These are phyloP conservation scores for Dactylellina leptospora DNA, from an alignment of 2,329 filamentous ascomycete genomes.

Conservation along the genomic window DNA sequence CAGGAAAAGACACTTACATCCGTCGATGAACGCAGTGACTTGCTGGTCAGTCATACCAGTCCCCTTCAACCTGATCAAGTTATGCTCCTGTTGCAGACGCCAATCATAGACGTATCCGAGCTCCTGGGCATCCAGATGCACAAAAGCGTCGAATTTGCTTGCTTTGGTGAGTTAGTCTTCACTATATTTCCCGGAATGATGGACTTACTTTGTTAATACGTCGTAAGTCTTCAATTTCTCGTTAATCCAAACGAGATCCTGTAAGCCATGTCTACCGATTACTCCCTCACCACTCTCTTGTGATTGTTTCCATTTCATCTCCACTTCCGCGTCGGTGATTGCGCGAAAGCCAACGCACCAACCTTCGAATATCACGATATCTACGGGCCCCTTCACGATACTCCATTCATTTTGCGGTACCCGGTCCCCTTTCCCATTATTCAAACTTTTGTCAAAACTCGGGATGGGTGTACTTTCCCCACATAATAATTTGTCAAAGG, in stretches of 20 bases:
- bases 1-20: conserved; percentile 6
- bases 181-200: not conserved
- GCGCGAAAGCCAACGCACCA: conserved; percentile 88
- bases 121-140: conserved; percentile 71
- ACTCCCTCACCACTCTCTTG: conserved; percentile 7
- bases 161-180: not conserved
- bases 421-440: conserved; percentile 78
- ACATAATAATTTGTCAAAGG: conserved; percentile 9
- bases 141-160: conserved; percentile 31
- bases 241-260: conserved; percentile 21
- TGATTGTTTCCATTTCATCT: conserved; percentile 60
- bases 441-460: conserved; percentile 83
- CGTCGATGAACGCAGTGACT: conserved; percentile 71
- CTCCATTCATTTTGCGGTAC: conserved; percentile 71
- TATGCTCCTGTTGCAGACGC: conserved; percentile 81
- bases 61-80: conserved; percentile 72
- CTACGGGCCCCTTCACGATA: conserved; percentile 65
- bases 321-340: conserved; percentile 67
- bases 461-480: conserved; percentile 69
- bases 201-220: conserved; percentile 23
- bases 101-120: conserved; percentile 81
- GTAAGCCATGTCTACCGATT: conserved; percentile 10
- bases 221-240: conserved; percentile 8
- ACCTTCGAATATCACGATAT: conserved; percentile 84
- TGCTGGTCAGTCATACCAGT: conserved; percentile 83